Base-by-base conservation (phyloP, 805 yeast species). In the Nakazawaea peltata region DNA sequence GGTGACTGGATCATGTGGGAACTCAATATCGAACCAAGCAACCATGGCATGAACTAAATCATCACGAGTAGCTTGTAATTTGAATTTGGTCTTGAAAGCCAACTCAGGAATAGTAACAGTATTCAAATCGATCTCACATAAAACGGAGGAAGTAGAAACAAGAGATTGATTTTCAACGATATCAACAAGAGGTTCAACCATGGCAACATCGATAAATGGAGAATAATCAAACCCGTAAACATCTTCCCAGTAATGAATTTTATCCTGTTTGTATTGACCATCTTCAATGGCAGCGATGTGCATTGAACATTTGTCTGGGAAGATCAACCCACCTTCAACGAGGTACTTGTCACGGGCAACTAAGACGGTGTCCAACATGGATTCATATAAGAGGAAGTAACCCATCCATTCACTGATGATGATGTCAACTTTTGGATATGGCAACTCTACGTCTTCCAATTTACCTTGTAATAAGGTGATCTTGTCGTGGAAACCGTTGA, bases 331-430 rank as follows among this genome's bases (percentile, higher is more conserved):
- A 33, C 84, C 95, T 50, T 71, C 68, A 28, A 65, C 77, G 39
- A 84, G 66, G 59, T 87, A 94, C 56, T 71, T 77, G 62, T 92
- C 99, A 62, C 99, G 76, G 24, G 99, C 99, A 48, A 74, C 75
- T 46, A 92, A 65, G 19, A 92, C 98, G 19, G 97, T 86, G 60
- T 92, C 97, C 57, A 92, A 71, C 99, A 92, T 92, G 42, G 95
- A 84, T 69, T 92, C 99, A 56, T 90, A 92, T 38, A 94, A 69
- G 47, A 94, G 61, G 53, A 92, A 92, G 60, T 92, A 92, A 13
- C 99, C 99, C 99, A 92, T 92, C 99, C 99, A 92, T 61, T 92
- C 99, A 44, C 92, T 79, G 41, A 92, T 79, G 46, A 92, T 92
- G 48, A 92, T 90, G 56, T 92, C 99, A 37, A 92, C 99, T 54